These are phyloP conservation scores for Alternaria ethzedia DNA, from an alignment of 2,329 filamentous ascomycete genomes.

Conservation along the genomic window DNA sequence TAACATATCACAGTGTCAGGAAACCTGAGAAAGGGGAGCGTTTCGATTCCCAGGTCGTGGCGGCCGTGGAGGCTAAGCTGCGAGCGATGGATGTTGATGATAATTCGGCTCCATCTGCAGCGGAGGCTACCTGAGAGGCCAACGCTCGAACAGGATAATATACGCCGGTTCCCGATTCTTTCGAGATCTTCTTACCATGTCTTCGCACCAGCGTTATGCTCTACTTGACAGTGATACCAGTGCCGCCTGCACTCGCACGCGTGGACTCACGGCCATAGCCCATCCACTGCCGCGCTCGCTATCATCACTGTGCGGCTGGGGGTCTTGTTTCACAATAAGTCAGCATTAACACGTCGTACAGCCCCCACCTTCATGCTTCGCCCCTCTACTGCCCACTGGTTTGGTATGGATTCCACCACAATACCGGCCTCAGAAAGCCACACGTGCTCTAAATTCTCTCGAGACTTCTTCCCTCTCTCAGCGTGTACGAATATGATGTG, in stretches of 20 bases:
- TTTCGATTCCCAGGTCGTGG: constrained; percentile 67
- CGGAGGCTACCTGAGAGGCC: constrained; percentile 17
- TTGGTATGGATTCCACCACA: neutral
- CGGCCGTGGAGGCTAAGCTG: constrained; percentile 64
- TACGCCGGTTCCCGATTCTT: neutral
- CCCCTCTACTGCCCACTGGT: neutral
- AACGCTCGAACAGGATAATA: neutral
- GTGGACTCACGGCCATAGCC: neutral
- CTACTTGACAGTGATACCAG: neutral
- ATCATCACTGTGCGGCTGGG: neutral
- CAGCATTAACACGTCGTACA: neutral
- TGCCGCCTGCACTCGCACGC: neutral
- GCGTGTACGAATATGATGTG: neutral
- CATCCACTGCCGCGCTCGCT: neutral
- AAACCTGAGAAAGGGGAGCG: constrained; percentile 62
- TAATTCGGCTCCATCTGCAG: constrained; percentile 25
- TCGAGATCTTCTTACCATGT: neutral
- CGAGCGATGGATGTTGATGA: constrained; percentile 38
- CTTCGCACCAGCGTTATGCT: neutral
- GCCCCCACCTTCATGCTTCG: neutral
- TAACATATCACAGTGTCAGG: constrained; percentile 54
- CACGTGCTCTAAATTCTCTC: neutral
- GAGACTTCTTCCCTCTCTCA: neutral
- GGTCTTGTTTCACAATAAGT: neutral
- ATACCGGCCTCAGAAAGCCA: neutral